A percentile compares a stretch with the other conserved stretches of the same genome.
phyloP scores from a whole-genome alignment of 768 basidiomycete species.

The Dentipellis sp. region DNA sequence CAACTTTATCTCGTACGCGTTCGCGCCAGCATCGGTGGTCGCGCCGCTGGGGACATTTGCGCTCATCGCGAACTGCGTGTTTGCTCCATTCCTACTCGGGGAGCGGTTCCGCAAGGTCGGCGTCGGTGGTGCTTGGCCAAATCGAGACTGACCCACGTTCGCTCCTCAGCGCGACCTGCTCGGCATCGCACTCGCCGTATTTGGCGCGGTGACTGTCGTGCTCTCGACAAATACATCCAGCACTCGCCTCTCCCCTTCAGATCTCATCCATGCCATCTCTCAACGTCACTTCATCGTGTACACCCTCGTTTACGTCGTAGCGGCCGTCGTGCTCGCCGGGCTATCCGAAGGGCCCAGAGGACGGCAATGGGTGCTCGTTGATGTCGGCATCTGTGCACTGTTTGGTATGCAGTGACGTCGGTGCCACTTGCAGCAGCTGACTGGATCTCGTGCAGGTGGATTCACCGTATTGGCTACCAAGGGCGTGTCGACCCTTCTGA shows the following conservation, averaged over 20 bases:
- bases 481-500: conserved; percentile 79
- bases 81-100: conserved; percentile 77
- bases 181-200: conserved; percentile 70
- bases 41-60: conserved; percentile 95
- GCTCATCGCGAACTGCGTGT: conserved; percentile 90
- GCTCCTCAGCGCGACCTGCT: conserved; percentile 57
- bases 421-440: too few relatives aligned
- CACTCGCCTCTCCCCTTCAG: conserved; percentile 56
- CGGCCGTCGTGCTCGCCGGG: conserved; percentile 47
- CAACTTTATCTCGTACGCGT: conserved; percentile 88
- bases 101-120: conserved; percentile 75
- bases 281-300: conserved; percentile 73
- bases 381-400: conserved; percentile 81
- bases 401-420: conserved; percentile 45
- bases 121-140: conserved; percentile 10
- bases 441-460: conserved; percentile 38
- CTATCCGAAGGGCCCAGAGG: conserved; percentile 63
- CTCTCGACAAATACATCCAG: conserved; percentile 67
- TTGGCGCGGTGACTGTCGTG: conserved; percentile 93
- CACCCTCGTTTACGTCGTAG: conserved; percentile 48
- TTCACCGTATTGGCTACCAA: conserved; percentile 95
- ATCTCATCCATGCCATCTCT: conserved; percentile 57
- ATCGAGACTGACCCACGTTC: conserved; percentile 8
- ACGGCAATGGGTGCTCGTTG: conserved; percentile 64
- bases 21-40: conserved; percentile 85